Percentiles rank a stretch among this genome's conserved stretches.
Conservation (phyloP, 2,329 filamentous ascomycete genomes). For the Pseudogymnoascus sp. region DNA sequence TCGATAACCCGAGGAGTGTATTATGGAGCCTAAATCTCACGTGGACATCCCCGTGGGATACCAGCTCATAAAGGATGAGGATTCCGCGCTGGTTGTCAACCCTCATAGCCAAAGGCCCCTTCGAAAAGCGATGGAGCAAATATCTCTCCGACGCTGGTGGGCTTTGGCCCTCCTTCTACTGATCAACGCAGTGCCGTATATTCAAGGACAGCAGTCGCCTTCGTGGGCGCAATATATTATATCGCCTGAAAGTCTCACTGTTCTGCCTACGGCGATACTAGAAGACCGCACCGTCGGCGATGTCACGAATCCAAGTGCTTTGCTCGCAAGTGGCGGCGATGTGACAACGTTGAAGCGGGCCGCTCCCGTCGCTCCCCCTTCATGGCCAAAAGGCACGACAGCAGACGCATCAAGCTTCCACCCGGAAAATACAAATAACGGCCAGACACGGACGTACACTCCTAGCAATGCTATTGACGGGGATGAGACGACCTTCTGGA, state of each 20-base stretch:
- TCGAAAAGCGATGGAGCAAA: not conserved
- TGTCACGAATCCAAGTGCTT: slow-evolving; percentile 31
- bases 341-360: slow-evolving; percentile 28
- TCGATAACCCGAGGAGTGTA: not conserved
- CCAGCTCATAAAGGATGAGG: not conserved
- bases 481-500: not conserved
- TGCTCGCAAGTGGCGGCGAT: slow-evolving; percentile 25
- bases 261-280: slow-evolving; percentile 29
- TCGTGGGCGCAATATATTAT: slow-evolving; percentile 35
- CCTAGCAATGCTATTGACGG: slow-evolving; percentile 3
- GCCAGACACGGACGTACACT: not conserved
- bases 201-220: slow-evolving; percentile 9
- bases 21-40: not conserved
- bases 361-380: not conserved
- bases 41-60: not conserved
- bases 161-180: not conserved
- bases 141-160: not conserved
- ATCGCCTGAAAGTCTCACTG: slow-evolving; percentile 27
- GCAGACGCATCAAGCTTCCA: slow-evolving; percentile 8
- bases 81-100: not conserved
- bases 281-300: slow-evolving; percentile 30
- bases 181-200: not conserved
- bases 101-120: not conserved
- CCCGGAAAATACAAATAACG: not conserved
- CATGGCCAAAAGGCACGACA: not conserved